A percentile compares a stretch with the other conserved stretches of the same genome.
These are phyloP conservation scores for Colletotrichum sp. DNA, from an alignment of 2,329 filamentous ascomycete species.

Conservation along the genomic window DNA sequence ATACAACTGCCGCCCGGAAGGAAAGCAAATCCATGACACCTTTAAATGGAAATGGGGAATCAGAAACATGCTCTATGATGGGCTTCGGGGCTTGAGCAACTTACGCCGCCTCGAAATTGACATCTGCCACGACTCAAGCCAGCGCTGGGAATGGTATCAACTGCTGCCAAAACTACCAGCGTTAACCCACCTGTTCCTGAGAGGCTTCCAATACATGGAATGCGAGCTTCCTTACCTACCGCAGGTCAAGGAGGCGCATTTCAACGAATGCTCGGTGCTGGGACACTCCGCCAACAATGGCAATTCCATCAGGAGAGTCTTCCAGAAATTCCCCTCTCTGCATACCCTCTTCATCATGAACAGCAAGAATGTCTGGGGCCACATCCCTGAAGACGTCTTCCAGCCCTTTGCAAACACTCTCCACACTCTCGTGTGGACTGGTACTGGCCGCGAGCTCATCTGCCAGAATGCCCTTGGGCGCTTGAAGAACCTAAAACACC, in stretches of 20 bases:
- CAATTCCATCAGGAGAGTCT: not conserved
- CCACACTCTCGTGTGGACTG: not conserved
- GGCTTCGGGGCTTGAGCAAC: not conserved
- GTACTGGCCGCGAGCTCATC: not conserved
- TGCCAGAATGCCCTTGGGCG: not conserved
- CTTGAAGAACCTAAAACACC: not conserved
- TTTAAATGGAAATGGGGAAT: not conserved
- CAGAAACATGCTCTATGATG: not conserved
- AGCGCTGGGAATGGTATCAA: not conserved
- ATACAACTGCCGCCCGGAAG: not conserved
- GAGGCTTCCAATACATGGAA: not conserved
- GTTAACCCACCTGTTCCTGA: not conserved
- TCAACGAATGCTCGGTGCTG: not conserved
- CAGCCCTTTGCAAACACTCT: not conserved
- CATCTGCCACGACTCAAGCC: not conserved
- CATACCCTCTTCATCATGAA: not conserved
- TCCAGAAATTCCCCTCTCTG: not conserved
- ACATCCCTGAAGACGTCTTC: not conserved
- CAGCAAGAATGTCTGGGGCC: not conserved
- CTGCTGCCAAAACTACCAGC: not conserved
- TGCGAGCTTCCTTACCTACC: not conserved
- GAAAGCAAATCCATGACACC: not conserved
- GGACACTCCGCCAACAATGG: not conserved
- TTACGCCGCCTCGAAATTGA: not conserved
- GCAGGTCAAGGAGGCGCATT: not conserved